A percentile compares a stretch with the other conserved stretches of the same genome.
Conservation (phyloP, 2,329 filamentous ascomycete species). For the Xylaria sp. region DNA sequence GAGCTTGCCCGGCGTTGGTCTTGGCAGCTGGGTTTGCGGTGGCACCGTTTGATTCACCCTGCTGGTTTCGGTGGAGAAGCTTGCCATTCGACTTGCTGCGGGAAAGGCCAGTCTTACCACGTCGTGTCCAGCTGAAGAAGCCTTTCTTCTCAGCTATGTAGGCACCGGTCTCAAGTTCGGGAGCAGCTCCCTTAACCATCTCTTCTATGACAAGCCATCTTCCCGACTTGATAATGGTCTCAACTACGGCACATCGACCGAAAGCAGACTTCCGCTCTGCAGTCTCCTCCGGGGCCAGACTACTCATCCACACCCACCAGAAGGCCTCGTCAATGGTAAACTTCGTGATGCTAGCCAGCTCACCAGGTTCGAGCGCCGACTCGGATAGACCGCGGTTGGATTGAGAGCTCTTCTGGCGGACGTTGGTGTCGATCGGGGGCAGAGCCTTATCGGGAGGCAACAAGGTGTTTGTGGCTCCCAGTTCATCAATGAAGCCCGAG, state of each 20-base stretch:
- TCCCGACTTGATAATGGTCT: constrained; percentile 74
- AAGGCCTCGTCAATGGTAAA: constrained; percentile 92
- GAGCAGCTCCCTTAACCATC: constrained; percentile 86
- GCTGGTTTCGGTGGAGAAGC: constrained; percentile 41
- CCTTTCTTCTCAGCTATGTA: constrained; percentile 96
- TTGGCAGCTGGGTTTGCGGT: neutral
- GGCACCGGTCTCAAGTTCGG: constrained; percentile 75
- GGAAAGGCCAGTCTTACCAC: constrained; percentile 52
- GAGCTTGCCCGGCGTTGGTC: constrained; percentile 33
- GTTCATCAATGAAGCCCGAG: constrained; percentile 79
- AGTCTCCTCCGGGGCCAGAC: constrained; percentile 86
- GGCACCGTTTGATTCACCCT: constrained; percentile 35
- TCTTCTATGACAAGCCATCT: constrained; percentile 96
- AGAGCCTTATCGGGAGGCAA: constrained; percentile 89
- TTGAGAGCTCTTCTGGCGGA: constrained; percentile 77
- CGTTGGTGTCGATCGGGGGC: constrained; percentile 70
- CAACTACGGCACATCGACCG: constrained; percentile 84
- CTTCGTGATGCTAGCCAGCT: constrained; percentile 83
- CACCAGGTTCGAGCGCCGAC: constrained; percentile 75
- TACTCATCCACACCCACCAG: constrained; percentile 99
- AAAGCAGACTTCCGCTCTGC: constrained; percentile 83
- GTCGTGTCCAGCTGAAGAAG: constrained; percentile 80
- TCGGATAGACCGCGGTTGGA: constrained; percentile 73
- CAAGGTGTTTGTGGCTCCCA: constrained; percentile 61
- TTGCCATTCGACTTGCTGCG: constrained; percentile 69